Evolutionary conservation across 2,329 filamentous ascomycete genomes (phyloP), one percentile per base, ranked within the genome.

Genomic region (Taxawa tesnikishii): DNA sequence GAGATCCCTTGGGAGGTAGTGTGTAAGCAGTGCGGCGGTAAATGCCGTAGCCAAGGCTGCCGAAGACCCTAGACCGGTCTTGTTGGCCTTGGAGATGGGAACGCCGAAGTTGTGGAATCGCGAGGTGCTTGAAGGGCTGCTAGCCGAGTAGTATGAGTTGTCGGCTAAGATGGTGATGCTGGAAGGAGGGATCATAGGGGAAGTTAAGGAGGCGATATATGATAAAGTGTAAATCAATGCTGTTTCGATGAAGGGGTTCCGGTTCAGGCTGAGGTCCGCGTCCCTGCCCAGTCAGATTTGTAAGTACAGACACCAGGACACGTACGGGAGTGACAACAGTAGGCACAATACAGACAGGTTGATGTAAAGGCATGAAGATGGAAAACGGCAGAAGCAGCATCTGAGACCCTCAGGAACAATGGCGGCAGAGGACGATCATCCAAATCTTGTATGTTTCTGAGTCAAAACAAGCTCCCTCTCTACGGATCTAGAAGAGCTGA

Each of bases 51-150:
- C 88, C 9, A 98, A 72, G 4, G 90, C 90, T 4, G 90, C 90
- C 1, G 87, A 94, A 8, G 87, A 94, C 37, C 90, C 90, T 17
- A 98, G 73, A 2, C 90, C 90, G 0, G 90, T 98, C 65, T 98
- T 98, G 68, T 94, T 81, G 11, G 88, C 87, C 40, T 77, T 69
- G 36, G 68, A 62, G 21, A 98, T 70, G 5, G 76, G 72, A 11
- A 88, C 77, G 26, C 72, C 69, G 59, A 94, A 94, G 51, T 78
- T 70, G 41, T 75, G 70, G 62, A 96, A 96, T 39, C 75, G 74
- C 11, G 42, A 38, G 6, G 33, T 26, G 8, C 38, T 14, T 63
- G 51, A 35, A 55, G 40, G 34, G 15, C 63, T 53, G 3, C 76
- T 67, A 38, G 78, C 75, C 4, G 90, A 94, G 65, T 96, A 98